These are phyloP conservation scores for Nothophoma quercina DNA, from an alignment of 2,329 filamentous ascomycete species.

Conservation along the genomic window DNA sequence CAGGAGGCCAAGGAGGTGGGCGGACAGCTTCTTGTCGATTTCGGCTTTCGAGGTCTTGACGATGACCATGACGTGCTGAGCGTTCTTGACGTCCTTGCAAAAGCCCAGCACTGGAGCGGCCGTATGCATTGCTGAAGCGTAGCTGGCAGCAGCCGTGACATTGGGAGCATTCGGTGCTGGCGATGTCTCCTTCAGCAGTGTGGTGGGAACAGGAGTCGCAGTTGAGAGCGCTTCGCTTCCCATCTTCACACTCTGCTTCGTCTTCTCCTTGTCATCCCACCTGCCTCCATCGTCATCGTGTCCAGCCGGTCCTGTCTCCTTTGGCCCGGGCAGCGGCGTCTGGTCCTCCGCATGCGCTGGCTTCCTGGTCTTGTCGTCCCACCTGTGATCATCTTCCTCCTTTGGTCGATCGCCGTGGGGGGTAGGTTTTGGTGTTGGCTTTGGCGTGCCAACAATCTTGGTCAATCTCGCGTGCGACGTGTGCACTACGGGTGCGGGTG, in stretches of 20 bases:
- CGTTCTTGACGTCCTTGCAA: slow-evolving; percentile 41
- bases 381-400: slow-evolving; percentile 21
- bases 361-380: slow-evolving; percentile 22
- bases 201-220: slow-evolving; percentile 12
- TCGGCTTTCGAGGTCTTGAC: slow-evolving; percentile 68
- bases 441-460: no score
- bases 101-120: slow-evolving; percentile 11
- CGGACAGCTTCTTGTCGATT: slow-evolving; percentile 61
- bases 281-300: slow-evolving; percentile 31
- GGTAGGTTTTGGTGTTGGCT: neutral
- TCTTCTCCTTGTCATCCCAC: slow-evolving; percentile 26
- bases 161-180: slow-evolving; percentile 7
- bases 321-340: slow-evolving; percentile 9
- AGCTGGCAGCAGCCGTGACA: slow-evolving; percentile 6
- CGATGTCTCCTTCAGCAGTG: slow-evolving; percentile 1
- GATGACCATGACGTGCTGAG: slow-evolving; percentile 63
- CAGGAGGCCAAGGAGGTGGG: slow-evolving; percentile 63
- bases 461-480: slow-evolving; percentile 19
- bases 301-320: slow-evolving; percentile 17
- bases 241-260: slow-evolving; percentile 1
- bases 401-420: slow-evolving; percentile 10
- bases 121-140: slow-evolving; percentile 5
- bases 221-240: neutral
- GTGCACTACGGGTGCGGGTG: slow-evolving; percentile 27
- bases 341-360: neutral